phyloP scores from a whole-genome alignment of 1,284 basidiomycete genomes.

The Blastosporella zonata region DNA sequence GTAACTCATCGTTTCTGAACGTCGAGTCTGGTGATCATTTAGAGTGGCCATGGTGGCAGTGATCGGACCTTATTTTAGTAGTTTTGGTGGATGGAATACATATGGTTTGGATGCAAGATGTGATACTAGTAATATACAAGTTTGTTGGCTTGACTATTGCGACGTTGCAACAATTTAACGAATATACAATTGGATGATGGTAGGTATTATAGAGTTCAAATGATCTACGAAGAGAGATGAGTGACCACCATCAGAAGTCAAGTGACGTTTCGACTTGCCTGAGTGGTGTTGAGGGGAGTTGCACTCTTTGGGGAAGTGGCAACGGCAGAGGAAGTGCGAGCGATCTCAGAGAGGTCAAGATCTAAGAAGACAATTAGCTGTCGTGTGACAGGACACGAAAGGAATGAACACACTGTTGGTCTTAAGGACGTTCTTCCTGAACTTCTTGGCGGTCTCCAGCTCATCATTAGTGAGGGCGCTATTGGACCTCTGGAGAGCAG shows the following conservation, averaged over 20 bases:
- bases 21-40: too few relatives aligned
- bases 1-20: too few relatives aligned
- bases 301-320: conserved; percentile 57
- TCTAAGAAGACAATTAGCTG: conserved; percentile 28
- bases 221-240: conserved; percentile 2
- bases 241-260: neutral
- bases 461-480: conserved; percentile 63
- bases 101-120: neutral
- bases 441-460: conserved; percentile 55
- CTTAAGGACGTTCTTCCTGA: conserved; percentile 69
- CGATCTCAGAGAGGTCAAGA: conserved; percentile 74
- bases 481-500: conserved; percentile 29
- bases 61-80: neutral
- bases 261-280: neutral
- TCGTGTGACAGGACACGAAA: neutral
- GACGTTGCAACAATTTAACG: conserved; percentile 3
- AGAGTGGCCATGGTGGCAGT: too few relatives aligned
- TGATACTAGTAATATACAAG: conserved; percentile 2
- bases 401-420: conserved; percentile 39
- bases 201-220: conserved; percentile 1
- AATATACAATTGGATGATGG: neutral
- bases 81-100: neutral
- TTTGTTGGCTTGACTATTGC: conserved; percentile 1
- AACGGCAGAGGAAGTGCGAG: conserved; percentile 75
- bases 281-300: conserved; percentile 6